Conservation (phyloP, 768 basidiomycete species). For the Rhizopogon vinicolor region DNA sequence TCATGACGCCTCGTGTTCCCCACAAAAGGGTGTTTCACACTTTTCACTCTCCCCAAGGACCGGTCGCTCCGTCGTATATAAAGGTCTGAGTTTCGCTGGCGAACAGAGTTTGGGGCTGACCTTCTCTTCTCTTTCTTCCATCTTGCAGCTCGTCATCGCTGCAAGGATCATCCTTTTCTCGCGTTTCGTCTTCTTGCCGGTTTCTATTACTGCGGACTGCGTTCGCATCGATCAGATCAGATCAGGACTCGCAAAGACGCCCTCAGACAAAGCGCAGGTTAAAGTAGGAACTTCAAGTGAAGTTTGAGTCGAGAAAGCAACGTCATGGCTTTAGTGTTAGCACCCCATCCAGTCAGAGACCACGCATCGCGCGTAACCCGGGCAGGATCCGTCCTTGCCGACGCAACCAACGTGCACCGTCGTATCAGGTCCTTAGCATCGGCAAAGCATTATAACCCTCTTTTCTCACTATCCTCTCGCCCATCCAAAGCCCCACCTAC, state of each 20-base stretch:
- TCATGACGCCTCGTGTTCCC: constrained; percentile 1
- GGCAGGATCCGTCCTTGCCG: background rate
- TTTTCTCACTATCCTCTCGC: constrained; percentile 16
- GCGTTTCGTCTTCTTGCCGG: background rate
- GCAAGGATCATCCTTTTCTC: background rate
- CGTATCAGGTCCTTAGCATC: background rate
- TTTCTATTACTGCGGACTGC: background rate
- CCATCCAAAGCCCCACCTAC: constrained; percentile 33
- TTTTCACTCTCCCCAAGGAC: background rate
- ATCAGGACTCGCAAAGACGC: background rate
- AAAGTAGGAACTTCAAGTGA: background rate
- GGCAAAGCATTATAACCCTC: constrained; percentile 7
- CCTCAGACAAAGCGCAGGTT: background rate
- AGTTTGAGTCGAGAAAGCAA: background rate
- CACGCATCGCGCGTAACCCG: constrained; percentile 3
- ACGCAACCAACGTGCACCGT: constrained; percentile 6
- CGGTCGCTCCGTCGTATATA: constrained; percentile 1
- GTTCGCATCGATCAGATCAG: background rate
- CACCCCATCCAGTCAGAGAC: constrained; percentile 1
- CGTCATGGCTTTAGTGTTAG: background rate
- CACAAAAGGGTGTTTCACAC: constrained; percentile 1
- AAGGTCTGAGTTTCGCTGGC: background rate
- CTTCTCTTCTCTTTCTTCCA: constrained; percentile 1
- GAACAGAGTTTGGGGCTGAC: background rate
- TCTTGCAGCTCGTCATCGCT: background rate